Base-by-base conservation (phyloP, 345 rosid species). In the Microthlaspi erraticum region DNA sequence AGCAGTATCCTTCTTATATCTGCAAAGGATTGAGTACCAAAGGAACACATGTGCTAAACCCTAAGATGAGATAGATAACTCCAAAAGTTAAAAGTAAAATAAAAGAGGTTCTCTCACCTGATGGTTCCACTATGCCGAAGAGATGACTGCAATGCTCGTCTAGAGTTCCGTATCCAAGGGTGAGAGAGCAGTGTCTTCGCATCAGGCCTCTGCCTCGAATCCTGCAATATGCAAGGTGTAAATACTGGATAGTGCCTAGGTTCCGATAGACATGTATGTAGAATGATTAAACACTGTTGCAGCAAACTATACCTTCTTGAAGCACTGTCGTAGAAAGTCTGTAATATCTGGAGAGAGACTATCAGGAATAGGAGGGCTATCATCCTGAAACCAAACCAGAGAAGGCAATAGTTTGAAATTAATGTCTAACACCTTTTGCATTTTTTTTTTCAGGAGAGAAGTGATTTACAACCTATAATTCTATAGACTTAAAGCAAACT, bases 151-250 rank as follows among this genome's bases (percentile, higher is more conserved):
- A 91, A 81, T 36, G 87, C 92, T 68, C 92, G 98, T 75, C 89
- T 83, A 74, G 82, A 88, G 68, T 91, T 91, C 61, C 82, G 92
- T 82, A 94, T 91, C 99, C 99, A 94, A 72, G 98, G 92, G 74
- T 94, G 99, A 71, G 98, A 94, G 67, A 94, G 97, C 64, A 94
- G 74, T 23, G 96, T 87, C 83, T 94, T 91, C 37, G 99, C 99
- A 87, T 94, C 98, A 46, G 99, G 96, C 81, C 99, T 87, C 81
- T 91, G 93, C 63, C 98, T 86, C 60, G 98, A 89, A 85, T 91
- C 98, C 99, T 94, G 82, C 41, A 72, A 74, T 26, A 77, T 18
- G 64, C 66, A 71, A 71, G 78, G 48, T 60, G 43, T 61, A 38
- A 4, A 59, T 59, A 66, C 34, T 14, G 34, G 20, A 46, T 54